Conservation (phyloP, 495 filamentous ascomycete species). For the Antarctomyces pellizariae region DNA sequence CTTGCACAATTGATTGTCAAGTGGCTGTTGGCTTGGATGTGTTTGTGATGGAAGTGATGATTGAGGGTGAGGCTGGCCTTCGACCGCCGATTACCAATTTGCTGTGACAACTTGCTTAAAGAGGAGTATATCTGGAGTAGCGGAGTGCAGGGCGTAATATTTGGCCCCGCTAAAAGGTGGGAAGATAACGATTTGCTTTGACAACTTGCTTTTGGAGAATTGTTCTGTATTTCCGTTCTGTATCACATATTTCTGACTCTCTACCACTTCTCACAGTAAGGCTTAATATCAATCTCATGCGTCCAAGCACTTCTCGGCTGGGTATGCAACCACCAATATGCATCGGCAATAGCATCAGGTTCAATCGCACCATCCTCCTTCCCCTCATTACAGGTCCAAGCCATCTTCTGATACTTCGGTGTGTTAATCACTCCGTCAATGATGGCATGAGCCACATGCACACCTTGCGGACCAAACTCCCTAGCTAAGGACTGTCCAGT, state of each 20-base stretch:
- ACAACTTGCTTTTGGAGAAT: background rate
- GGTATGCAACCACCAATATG: conserved; percentile 74
- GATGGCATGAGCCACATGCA: conserved; percentile 71
- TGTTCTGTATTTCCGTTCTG: conserved; percentile 4
- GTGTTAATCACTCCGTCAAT: conserved; percentile 83
- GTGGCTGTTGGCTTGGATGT: too few relatives aligned
- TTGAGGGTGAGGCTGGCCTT: too few relatives aligned
- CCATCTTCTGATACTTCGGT: conserved; percentile 42
- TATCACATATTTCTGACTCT: background rate
- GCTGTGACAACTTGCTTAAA: too few relatives aligned
- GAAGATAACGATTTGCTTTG: too few relatives aligned
- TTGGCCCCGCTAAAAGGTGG: too few relatives aligned
- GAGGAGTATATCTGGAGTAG: too few relatives aligned
- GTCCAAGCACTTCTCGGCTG: conserved; percentile 65
- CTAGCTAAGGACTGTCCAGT: conserved; percentile 55
- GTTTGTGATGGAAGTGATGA: too few relatives aligned
- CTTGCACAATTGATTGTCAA: too few relatives aligned
- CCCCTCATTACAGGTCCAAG: conserved; percentile 29
- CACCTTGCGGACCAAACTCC: conserved; percentile 74
- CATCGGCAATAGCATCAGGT: conserved; percentile 70
- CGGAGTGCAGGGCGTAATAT: too few relatives aligned
- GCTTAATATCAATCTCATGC: conserved; percentile 64
- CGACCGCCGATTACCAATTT: too few relatives aligned
- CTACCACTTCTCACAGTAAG: conserved; percentile 53
- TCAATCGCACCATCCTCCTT: conserved; percentile 49